Percentiles rank a stretch among this genome's conserved stretches.
Conservation (phyloP, 306 rosid species). For the Corylus heterophylla region DNA sequence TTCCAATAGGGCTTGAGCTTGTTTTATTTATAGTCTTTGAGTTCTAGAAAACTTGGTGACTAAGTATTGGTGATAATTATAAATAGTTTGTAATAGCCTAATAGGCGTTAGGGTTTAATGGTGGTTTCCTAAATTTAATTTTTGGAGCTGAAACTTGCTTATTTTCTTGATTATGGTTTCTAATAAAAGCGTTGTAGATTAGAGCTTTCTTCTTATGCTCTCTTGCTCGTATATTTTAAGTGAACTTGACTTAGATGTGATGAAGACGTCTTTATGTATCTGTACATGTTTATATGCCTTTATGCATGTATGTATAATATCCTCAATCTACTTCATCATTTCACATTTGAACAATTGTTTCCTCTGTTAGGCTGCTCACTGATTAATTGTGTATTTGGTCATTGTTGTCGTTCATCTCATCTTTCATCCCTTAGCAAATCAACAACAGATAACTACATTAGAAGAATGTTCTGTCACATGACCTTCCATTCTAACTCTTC, state of each 20-base stretch:
- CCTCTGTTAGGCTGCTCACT: not conserved
- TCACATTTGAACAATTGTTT: not conserved
- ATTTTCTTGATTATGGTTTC: not conserved
- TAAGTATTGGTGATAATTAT: not conserved
- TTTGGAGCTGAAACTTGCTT: not conserved
- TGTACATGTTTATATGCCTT: not conserved
- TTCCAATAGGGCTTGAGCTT: not conserved
- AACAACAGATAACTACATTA: not conserved
- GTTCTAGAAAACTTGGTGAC: not conserved
- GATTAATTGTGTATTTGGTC: not conserved
- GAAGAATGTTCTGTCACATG: not conserved
- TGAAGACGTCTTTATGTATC: not conserved
- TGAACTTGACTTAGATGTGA: not conserved
- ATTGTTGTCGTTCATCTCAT: not conserved
- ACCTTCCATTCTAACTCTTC: conserved; percentile 28
- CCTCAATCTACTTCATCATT: not conserved
- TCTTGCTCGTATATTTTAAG: not conserved
- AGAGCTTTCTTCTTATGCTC: not conserved
- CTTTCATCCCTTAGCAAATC: not conserved
- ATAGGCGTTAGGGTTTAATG: not conserved
- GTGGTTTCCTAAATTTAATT: not conserved
- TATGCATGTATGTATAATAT: not conserved
- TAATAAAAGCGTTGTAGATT: not conserved
- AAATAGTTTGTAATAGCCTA: not conserved
- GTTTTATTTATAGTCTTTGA: not conserved